phyloP scores from a whole-genome alignment of 306 rosid genomes.

The Prunus mira region DNA sequence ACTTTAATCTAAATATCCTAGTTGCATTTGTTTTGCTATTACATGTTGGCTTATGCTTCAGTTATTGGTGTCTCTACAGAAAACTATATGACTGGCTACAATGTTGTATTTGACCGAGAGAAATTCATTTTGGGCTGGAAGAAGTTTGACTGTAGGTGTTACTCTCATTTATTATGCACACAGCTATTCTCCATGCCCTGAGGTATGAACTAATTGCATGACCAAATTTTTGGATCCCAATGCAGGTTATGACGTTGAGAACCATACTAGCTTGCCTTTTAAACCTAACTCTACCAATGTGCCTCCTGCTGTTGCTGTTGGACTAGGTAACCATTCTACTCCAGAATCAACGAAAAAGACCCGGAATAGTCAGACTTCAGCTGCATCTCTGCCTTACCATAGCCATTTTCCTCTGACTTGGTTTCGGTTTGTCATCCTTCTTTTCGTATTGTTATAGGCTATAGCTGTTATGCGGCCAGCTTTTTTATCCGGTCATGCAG shows the following conservation, averaged over 20 bases:
- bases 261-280: constrained; percentile 29
- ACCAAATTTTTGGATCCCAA: constrained; percentile 15
- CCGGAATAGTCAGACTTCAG: constrained; percentile 34
- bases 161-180: constrained; percentile 17
- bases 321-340: constrained; percentile 48
- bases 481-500: constrained; percentile 20
- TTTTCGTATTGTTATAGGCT: constrained; percentile 32
- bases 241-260: constrained; percentile 76
- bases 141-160: constrained; percentile 70
- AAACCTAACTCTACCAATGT: constrained; percentile 42
- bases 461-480: constrained; percentile 12
- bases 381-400: constrained; percentile 36
- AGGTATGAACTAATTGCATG: constrained; percentile 2
- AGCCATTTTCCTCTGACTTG: constrained; percentile 32
- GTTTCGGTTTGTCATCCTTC: constrained; percentile 32
- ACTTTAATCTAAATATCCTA: neutral
- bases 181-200: constrained; percentile 10
- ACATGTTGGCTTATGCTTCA: constrained; percentile 12
- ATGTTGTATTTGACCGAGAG: constrained; percentile 82
- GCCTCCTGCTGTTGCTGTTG: constrained; percentile 78
- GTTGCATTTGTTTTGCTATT: constrained; percentile 13
- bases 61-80: constrained; percentile 49
- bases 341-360: constrained; percentile 40
- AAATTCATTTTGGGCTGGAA: constrained; percentile 80
- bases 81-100: constrained; percentile 93